Conservation (phyloP, 768 basidiomycete genomes). For the Lactifluus subvellereus region DNA sequence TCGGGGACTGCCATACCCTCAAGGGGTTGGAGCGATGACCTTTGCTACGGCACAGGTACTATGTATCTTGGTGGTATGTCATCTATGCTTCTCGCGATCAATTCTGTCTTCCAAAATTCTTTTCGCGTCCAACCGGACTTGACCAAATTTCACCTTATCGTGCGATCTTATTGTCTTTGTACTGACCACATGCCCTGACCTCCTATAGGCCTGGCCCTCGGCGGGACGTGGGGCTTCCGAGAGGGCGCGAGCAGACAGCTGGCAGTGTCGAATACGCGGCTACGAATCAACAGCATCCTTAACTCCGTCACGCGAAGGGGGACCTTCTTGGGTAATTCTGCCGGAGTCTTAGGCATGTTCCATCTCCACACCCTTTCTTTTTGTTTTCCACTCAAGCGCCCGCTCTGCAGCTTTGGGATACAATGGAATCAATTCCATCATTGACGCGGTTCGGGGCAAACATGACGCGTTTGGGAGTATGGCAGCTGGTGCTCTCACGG, state of each 20-base stretch:
- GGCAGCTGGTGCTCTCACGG: constrained; percentile 86
- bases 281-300: constrained; percentile 94
- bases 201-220: constrained; percentile 82
- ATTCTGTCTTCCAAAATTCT: constrained; percentile 27
- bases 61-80: constrained; percentile 95
- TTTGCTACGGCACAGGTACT: constrained; percentile 98
- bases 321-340: constrained; percentile 96
- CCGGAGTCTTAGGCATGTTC: constrained; percentile 89
- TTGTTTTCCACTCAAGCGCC: constrained; percentile 36
- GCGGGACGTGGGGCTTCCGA: constrained; percentile 92
- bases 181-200: constrained; percentile 69
- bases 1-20: constrained; percentile 87
- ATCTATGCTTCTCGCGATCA: constrained; percentile 25
- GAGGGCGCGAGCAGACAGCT: constrained; percentile 88
- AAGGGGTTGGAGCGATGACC: constrained; percentile 97
- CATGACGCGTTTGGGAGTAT: constrained; percentile 92
- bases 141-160: constrained; percentile 26
- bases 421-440: constrained; percentile 92
- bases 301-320: constrained; percentile 97
- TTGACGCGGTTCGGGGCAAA: constrained; percentile 82
- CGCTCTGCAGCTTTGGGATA: constrained; percentile 76
- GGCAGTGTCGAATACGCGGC: constrained; percentile 75
- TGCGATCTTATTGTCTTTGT: constrained; percentile 67
- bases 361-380: constrained; percentile 32
- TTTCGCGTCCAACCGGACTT: constrained; percentile 55